A percentile compares a stretch with the other conserved stretches of the same genome.
Conservation (phyloP, 1,284 basidiomycete species). For the Boletellus sp. region DNA sequence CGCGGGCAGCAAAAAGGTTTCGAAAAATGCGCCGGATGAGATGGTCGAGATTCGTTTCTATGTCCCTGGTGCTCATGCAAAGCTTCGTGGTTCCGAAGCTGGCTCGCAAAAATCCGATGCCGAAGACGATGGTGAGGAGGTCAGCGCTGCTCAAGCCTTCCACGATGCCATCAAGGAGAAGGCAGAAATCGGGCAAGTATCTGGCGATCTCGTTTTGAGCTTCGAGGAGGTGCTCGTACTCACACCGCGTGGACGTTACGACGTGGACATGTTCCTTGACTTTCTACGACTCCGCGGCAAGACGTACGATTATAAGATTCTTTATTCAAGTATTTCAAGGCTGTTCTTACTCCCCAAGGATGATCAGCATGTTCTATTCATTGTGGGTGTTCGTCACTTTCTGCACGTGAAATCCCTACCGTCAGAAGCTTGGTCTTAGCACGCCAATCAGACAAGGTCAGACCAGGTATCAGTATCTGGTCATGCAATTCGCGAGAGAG, state of each 20-base stretch:
- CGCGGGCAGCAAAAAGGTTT: constrained; percentile 45
- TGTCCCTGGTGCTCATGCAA: constrained; percentile 81
- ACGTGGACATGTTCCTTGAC: constrained; percentile 96
- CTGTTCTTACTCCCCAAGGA: constrained; percentile 96
- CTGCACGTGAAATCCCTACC: neutral
- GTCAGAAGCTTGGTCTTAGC: constrained; percentile 73
- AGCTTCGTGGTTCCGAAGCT: constrained; percentile 71
- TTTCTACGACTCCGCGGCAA: constrained; percentile 94
- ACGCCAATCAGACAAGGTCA: constrained; percentile 97
- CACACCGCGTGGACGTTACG: constrained; percentile 94
- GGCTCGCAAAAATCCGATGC: constrained; percentile 70
- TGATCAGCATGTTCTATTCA: constrained; percentile 93
- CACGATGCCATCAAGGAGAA: constrained; percentile 96
- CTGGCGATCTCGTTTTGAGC: constrained; percentile 90
- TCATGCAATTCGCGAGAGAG: constrained; percentile 95
- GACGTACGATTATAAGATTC: constrained; percentile 98
- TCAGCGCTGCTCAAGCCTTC: constrained; percentile 93
- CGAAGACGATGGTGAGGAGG: constrained; percentile 67
- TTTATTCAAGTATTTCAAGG: constrained; percentile 85
- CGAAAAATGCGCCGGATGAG: constrained; percentile 68
- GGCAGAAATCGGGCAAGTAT: constrained; percentile 91
- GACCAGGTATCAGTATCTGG: constrained; percentile 95
- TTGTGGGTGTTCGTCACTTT: constrained; percentile 51
- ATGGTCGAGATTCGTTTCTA: constrained; percentile 96
- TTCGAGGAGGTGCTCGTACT: constrained; percentile 97